Base-by-base conservation (phyloP, 2,329 filamentous ascomycete species). In the Drechslerella coelobrocha region DNA sequence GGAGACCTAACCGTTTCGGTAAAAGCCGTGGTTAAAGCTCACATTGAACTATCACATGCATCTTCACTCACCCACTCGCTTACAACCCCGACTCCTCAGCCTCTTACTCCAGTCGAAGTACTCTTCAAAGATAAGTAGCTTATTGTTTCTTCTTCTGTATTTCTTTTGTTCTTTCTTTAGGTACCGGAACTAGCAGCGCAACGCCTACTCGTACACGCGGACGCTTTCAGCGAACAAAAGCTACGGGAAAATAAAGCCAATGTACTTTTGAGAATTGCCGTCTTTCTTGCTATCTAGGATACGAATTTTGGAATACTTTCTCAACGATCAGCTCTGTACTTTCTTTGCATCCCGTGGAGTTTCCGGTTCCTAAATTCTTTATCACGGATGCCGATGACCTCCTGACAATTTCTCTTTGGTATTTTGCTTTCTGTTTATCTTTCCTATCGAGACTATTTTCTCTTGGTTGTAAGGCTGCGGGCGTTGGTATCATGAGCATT, bases 41-140 rank as follows among this genome's bases (percentile, higher is more conserved):
- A 23, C 23, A 19, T 9, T 54, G 37, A 68, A 23, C 23, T 55
- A 55, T 55, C 17, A 14, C 26, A 21, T 21, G 53, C 26, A 54
- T 26, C 39, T 37, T 52, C 43, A 41, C 56, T 27, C 48, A 8
- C 45, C 8, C 41, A 50, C 14, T 52, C 56, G 45, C 51, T 52
- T 47, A 29, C 41, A 61, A 45, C 45, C 50, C 57, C 27, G 31
- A 34, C 48, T 45, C 55, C n/a, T 23, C 19, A 29, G n/a, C 51
- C 31, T 56, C 29, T 54, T 27, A 24, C 23, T 55, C 43, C 17
- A 41, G 52, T 37, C 6, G 29, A 68, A 26, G 41, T 43, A 48
- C 19, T 29, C 19, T 63, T 50, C 27, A 65, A 71, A 63, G 66
- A 63, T 71, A 63, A 71, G 66, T 63, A 55, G 57, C 66, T 71